These are phyloP conservation scores for Fusarium kyushuense DNA, from an alignment of 2,329 filamentous ascomycete genomes.

Conservation along the genomic window DNA sequence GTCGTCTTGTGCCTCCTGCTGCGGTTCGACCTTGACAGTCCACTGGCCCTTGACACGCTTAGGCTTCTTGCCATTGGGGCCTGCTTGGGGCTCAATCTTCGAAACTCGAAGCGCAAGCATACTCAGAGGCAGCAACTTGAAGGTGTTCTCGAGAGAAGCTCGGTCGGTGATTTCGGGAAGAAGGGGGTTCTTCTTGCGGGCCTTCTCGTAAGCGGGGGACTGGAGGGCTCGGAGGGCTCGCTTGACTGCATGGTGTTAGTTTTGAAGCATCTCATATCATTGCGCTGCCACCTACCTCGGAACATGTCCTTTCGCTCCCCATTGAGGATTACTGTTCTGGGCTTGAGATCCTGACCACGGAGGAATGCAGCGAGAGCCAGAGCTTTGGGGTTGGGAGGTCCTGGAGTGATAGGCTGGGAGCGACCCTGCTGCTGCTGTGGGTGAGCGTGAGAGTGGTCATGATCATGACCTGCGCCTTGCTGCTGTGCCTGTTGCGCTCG, in stretches of 20 bases:
- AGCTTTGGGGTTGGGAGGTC: conserved; percentile 88
- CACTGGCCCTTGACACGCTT: conserved; percentile 96
- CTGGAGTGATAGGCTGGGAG: conserved; percentile 76
- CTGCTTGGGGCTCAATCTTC: conserved; percentile 78
- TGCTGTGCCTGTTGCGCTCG: conserved; percentile 60
- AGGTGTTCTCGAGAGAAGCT: conserved; percentile 88
- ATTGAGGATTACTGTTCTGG: conserved; percentile 90
- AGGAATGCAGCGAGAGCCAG: conserved; percentile 92
- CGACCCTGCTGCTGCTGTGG: conserved; percentile 55
- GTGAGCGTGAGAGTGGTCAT: conserved; percentile 38
- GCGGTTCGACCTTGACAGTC: conserved; percentile 95
- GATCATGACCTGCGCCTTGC: conserved; percentile 52
- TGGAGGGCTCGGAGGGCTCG: conserved; percentile 91
- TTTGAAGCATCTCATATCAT: not conserved
- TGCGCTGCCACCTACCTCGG: conserved; percentile 71
- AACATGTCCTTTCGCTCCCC: conserved; percentile 99
- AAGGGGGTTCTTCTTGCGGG: conserved; percentile 87
- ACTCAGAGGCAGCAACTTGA: conserved; percentile 94
- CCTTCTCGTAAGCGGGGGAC: conserved; percentile 90
- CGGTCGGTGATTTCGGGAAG: conserved; percentile 91
- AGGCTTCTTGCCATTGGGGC: conserved; percentile 72
- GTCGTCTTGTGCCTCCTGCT: conserved; percentile 88
- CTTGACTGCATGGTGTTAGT: conserved; percentile 74
- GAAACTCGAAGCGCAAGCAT: conserved; percentile 91
- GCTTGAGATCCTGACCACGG: conserved; percentile 85